These are phyloP conservation scores for Lyophyllum semitale DNA, from an alignment of 768 basidiomycete species.

Conservation along the genomic window DNA sequence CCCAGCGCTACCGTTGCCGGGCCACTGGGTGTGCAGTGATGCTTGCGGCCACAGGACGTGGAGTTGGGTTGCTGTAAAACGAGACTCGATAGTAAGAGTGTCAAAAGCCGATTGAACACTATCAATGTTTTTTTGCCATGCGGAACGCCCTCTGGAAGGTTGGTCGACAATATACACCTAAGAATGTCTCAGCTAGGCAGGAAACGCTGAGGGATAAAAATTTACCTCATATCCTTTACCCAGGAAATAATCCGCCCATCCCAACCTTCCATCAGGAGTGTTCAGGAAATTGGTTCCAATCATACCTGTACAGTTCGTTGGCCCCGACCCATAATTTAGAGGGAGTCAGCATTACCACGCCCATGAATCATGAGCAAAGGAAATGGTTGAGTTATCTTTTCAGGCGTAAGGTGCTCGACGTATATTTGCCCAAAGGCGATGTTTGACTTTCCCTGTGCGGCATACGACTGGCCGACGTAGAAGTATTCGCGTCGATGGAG, in stretches of 20 bases:
- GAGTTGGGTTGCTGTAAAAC: constrained; percentile 42
- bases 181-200: constrained; percentile 20
- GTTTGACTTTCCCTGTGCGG: constrained; percentile 31
- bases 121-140: constrained; percentile 41
- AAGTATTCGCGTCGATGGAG: constrained; percentile 49
- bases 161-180: constrained; percentile 47
- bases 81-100: constrained; percentile 35
- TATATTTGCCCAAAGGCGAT: constrained; percentile 51
- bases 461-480: constrained; percentile 48
- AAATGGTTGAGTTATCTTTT: constrained; percentile 34
- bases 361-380: constrained; percentile 54
- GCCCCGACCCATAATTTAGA: not conserved
- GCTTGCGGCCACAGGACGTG: constrained; percentile 49
- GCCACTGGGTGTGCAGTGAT: constrained; percentile 51
- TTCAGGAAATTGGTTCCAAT: constrained; percentile 54
- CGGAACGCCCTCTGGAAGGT: constrained; percentile 45
- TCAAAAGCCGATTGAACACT: constrained; percentile 33
- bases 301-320: constrained; percentile 35
- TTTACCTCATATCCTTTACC: constrained; percentile 50
- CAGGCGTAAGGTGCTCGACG: constrained; percentile 50
- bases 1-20: constrained; percentile 48
- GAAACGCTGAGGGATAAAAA: constrained; percentile 8
- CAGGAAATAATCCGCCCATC: constrained; percentile 62
- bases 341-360: constrained; percentile 27
- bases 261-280: constrained; percentile 52